These are phyloP conservation scores for Aspergillus versicolor DNA, from an alignment of 2,329 filamentous ascomycete species.

Conservation along the genomic window DNA sequence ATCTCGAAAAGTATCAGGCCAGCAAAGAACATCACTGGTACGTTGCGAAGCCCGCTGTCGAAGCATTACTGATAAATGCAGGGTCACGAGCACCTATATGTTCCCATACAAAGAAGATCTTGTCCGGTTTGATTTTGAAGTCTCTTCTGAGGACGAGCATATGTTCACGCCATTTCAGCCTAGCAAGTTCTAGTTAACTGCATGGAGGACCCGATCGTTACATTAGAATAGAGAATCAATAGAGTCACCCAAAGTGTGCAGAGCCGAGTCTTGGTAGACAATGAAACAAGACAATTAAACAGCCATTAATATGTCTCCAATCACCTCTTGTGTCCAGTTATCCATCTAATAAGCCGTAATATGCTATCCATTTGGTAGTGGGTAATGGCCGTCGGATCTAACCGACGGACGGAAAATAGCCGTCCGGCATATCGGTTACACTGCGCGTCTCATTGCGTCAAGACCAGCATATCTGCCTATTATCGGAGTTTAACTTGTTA, in stretches of 20 bases:
- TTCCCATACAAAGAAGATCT: constrained; percentile 8
- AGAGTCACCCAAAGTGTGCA: too few species aligned
- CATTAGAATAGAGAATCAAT: too few species aligned
- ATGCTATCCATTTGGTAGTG: not conserved
- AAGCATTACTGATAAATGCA: not conserved
- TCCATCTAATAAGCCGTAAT: too few species aligned
- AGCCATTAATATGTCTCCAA: too few species aligned
- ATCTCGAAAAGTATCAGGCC: constrained; percentile 3
- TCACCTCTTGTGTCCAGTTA: too few species aligned
- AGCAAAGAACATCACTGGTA: constrained; percentile 8
- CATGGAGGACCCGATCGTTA: too few species aligned
- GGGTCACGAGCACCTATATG: constrained; percentile 5
- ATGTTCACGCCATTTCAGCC: not conserved
- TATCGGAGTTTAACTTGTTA: not conserved
- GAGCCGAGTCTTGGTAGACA: too few species aligned
- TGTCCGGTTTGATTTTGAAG: constrained; percentile 9
- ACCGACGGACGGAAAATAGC: not conserved
- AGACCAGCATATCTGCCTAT: not conserved
- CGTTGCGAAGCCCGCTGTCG: not conserved
- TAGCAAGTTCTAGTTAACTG: not conserved
- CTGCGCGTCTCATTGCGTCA: not conserved
- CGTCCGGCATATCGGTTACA: not conserved
- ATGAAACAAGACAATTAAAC: too few species aligned
- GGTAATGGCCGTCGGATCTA: not conserved
- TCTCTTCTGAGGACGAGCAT: constrained; percentile 6